Conservation (phyloP, 371 early-diverging fungal species). For the Sanchytrium tribonematis region DNA sequence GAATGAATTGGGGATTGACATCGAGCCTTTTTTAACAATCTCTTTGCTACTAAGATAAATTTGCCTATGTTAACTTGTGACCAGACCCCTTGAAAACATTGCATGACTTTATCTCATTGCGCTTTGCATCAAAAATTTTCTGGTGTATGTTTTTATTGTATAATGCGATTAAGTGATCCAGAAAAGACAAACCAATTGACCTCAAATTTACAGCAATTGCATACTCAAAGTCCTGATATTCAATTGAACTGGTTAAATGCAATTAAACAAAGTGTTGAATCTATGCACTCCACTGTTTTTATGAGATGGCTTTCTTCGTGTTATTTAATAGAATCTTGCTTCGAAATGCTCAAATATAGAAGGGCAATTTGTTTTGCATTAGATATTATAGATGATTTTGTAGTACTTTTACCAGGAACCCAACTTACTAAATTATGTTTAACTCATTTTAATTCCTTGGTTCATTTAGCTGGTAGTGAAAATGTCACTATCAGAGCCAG, state of each 20-base stretch:
- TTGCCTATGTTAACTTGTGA: neutral
- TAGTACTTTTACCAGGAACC: neutral
- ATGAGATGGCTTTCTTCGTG: neutral
- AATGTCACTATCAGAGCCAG: neutral
- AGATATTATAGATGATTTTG: neutral
- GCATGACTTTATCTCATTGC: neutral
- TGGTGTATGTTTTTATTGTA: neutral
- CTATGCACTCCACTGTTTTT: neutral
- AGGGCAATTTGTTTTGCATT: neutral
- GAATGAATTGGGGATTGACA: too few species aligned
- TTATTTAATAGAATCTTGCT: neutral
- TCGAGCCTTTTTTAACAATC: too few species aligned
- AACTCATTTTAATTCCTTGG: neutral
- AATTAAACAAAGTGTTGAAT: neutral
- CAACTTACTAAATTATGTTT: neutral
- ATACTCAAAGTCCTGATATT: neutral
- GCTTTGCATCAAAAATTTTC: neutral
- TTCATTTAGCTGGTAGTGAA: neutral
- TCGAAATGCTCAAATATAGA: neutral
- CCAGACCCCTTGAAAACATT: neutral
- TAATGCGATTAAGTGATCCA: neutral
- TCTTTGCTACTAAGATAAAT: neutral
- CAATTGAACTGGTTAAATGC: neutral
- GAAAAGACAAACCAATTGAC: neutral
- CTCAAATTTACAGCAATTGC: neutral